Conservation (phyloP, 148 eudicot genomes). For the Chenopodium suecicum region DNA sequence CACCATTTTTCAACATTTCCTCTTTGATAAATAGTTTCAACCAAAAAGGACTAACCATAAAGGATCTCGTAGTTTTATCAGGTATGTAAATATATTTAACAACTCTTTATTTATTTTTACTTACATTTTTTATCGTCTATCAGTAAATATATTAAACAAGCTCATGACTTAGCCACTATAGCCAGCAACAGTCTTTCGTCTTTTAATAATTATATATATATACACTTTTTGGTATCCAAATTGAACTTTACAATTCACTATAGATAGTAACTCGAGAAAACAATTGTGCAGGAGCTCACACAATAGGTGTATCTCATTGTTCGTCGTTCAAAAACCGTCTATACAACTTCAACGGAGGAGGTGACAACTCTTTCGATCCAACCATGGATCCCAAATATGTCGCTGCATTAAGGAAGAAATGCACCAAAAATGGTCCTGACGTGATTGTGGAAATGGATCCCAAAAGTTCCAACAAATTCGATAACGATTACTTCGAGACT, state of each 20-base stretch:
- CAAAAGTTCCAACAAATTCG: constrained; percentile 35
- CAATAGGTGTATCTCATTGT: constrained; percentile 55
- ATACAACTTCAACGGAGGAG: constrained; percentile 60
- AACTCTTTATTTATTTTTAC: too few species aligned
- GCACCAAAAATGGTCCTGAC: constrained; percentile 26
- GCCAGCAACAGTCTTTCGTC: too few species aligned
- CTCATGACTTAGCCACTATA: too few species aligned
- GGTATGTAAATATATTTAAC: constrained; percentile 21
- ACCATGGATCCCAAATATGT: constrained; percentile 43
- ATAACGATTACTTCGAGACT: constrained; percentile 31
- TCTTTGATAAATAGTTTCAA: constrained; percentile 28
- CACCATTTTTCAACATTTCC: constrained; percentile 38
- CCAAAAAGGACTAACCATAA: constrained; percentile 37
- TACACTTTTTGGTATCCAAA: too few species aligned
- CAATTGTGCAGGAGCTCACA: constrained; percentile 50
- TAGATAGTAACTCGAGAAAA: too few species aligned
- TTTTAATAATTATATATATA: too few species aligned
- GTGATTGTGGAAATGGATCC: constrained; percentile 55
- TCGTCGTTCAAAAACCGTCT: constrained; percentile 34
- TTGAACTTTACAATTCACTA: too few species aligned
- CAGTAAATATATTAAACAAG: too few species aligned
- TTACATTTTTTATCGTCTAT: too few species aligned
- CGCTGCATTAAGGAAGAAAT: constrained; percentile 28
- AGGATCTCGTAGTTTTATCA: constrained; percentile 60
- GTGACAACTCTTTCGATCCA: constrained; percentile 40